phyloP scores from a whole-genome alignment of 1,284 basidiomycete species.

The Rhodotorula sp. region DNA sequence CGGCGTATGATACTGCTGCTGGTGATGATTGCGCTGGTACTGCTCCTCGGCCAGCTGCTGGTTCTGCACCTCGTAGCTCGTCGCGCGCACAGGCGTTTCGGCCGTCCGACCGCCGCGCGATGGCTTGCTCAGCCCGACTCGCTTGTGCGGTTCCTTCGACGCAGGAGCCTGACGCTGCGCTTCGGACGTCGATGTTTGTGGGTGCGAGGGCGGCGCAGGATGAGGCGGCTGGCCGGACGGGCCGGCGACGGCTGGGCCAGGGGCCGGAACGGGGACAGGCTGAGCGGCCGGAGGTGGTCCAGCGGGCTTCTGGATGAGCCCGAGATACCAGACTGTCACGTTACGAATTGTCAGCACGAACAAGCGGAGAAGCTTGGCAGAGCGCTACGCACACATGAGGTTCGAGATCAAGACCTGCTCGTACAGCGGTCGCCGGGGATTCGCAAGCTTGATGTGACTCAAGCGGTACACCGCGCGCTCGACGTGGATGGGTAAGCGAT shows the following conservation, averaged over 20 bases:
- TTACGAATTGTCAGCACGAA: background rate
- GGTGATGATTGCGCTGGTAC: slow-evolving; percentile 21
- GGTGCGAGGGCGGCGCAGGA: slow-evolving; percentile 47
- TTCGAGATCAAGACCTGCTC: slow-evolving; percentile 99
- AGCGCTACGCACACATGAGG: slow-evolving; percentile 54
- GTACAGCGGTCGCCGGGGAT: slow-evolving; percentile 90
- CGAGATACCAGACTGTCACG: slow-evolving; percentile 90
- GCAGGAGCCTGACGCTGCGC: background rate
- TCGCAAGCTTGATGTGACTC: slow-evolving; percentile 94
- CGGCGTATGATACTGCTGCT: slow-evolving; percentile 25
- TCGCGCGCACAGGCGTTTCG: slow-evolving; percentile 81
- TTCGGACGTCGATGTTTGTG: slow-evolving; percentile 34
- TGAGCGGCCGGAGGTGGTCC: slow-evolving; percentile 42
- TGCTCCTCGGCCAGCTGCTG: slow-evolving; percentile 75
- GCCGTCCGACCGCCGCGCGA: slow-evolving; percentile 55
- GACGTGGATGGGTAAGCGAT: slow-evolving; percentile 94
- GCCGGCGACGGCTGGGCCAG: slow-evolving; percentile 35
- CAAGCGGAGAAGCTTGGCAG: background rate
- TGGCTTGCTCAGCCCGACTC: slow-evolving; percentile 40
- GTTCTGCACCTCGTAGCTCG: slow-evolving; percentile 90
- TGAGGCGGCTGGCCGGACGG: background rate
- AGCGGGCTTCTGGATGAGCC: slow-evolving; percentile 79
- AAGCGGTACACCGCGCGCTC: slow-evolving; percentile 96
- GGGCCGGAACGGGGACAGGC: slow-evolving; percentile 32
- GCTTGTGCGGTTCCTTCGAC: slow-evolving; percentile 38